phyloP scores from a whole-genome alignment of 768 basidiomycete species.

The Dacryopinax spathularia region DNA sequence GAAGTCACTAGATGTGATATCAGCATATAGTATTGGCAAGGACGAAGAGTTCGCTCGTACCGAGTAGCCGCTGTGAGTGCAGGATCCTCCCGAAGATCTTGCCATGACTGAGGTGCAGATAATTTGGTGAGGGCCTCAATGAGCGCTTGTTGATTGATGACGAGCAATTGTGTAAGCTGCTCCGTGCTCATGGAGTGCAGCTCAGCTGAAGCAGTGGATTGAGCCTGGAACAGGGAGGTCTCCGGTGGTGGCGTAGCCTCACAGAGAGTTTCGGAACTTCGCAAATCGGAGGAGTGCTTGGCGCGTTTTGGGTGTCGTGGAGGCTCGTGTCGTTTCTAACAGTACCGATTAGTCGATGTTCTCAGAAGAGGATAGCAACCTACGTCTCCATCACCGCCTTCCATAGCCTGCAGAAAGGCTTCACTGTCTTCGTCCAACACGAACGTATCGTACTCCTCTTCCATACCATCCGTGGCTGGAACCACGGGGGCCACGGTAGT shows the following conservation, averaged over 20 bases:
- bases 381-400: not conserved
- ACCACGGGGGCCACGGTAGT: not conserved
- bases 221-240: not conserved
- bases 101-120: not conserved
- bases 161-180: not conserved
- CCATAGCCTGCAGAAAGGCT: not conserved
- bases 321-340: not conserved
- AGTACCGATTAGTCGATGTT: not conserved
- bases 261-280: not conserved
- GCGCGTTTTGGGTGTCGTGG: not conserved
- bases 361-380: not conserved
- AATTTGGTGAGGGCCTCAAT: not conserved
- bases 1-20: not conserved
- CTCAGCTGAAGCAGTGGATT: not conserved
- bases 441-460: not conserved
- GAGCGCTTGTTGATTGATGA: not conserved
- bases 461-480: not conserved
- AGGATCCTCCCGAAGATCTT: not conserved
- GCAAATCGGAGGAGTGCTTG: not conserved
- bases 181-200: not conserved
- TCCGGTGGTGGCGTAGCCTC: not conserved
- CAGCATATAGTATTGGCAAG: not conserved
- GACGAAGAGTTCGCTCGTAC: not conserved
- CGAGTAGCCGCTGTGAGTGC: not conserved
- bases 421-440: not conserved